Conservation (phyloP, 2,329 filamentous ascomycete species). For the Neonectria faginata region DNA sequence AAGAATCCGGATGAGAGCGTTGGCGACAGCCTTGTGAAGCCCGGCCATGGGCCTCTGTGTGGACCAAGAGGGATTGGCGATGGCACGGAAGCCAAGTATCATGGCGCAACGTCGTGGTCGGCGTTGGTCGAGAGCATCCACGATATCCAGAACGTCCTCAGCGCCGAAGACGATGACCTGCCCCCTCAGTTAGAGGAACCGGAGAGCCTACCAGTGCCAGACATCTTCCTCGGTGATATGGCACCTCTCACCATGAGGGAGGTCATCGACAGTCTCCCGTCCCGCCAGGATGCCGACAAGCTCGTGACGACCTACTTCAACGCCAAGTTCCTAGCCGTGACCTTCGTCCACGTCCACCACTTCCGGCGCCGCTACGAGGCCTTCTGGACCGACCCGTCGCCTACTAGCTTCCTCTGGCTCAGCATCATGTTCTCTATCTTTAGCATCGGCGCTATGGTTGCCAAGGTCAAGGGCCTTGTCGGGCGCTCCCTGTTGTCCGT, state of each 20-base stretch:
- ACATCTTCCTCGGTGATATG: constrained; percentile 50
- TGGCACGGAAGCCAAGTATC: constrained; percentile 44
- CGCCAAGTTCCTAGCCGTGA: constrained; percentile 52
- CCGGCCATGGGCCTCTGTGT: constrained; percentile 19
- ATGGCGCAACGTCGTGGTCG: constrained; percentile 56
- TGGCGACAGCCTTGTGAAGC: constrained; percentile 44
- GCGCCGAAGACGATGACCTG: constrained; percentile 36
- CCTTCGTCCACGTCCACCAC: constrained; percentile 56
- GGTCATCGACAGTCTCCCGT: constrained; percentile 50
- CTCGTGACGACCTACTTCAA: constrained; percentile 55
- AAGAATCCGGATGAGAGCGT: not conserved
- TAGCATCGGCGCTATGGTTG: constrained; percentile 54
- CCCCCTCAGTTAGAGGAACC: constrained; percentile 27
- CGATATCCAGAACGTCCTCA: constrained; percentile 55
- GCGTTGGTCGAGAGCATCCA: constrained; percentile 57
- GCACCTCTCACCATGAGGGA: constrained; percentile 47
- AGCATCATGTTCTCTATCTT: constrained; percentile 63
- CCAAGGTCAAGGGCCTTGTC: constrained; percentile 46
- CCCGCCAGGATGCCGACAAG: constrained; percentile 52
- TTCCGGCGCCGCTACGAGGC: constrained; percentile 62
- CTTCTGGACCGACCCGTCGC: constrained; percentile 58
- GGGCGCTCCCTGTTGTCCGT: constrained; percentile 33
- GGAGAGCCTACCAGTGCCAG: constrained; percentile 37
- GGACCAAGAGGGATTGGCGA: constrained; percentile 13
- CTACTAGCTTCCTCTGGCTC: constrained; percentile 60